These are phyloP conservation scores for Citrus australasica DNA, from an alignment of 345 rosid genomes.

Conservation along the genomic window DNA sequence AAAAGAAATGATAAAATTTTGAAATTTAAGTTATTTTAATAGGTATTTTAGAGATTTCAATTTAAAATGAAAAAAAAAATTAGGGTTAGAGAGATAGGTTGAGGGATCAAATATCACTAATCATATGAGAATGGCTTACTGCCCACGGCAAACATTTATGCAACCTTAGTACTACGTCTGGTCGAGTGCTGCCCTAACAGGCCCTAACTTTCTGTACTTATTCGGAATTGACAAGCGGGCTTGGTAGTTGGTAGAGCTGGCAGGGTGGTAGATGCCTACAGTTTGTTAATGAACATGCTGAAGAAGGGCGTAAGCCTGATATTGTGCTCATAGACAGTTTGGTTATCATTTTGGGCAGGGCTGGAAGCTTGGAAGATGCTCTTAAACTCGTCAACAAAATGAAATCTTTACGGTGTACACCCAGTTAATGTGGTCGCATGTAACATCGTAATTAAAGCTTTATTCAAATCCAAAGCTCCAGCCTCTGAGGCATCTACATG, in stretches of 20 bases:
- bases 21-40: too few species aligned
- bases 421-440: slow-evolving; percentile 66
- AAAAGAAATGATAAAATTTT: too few species aligned
- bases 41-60: too few species aligned
- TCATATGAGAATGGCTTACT: slow-evolving; percentile 55
- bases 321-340: slow-evolving; percentile 75
- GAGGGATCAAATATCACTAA: too few species aligned
- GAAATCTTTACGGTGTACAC: slow-evolving; percentile 59
- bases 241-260: slow-evolving; percentile 87
- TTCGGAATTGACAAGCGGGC: slow-evolving; percentile 84
- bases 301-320: slow-evolving; percentile 72
- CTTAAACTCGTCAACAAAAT: slow-evolving; percentile 47
- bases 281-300: slow-evolving; percentile 60
- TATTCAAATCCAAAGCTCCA: slow-evolving; percentile 66
- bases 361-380: slow-evolving; percentile 57
- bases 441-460: slow-evolving; percentile 67
- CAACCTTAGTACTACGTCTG: slow-evolving; percentile 54
- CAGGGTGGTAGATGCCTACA: slow-evolving; percentile 70
- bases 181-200: slow-evolving; percentile 62
- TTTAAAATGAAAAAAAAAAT: too few species aligned
- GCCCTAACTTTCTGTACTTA: slow-evolving; percentile 73
- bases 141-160: slow-evolving; percentile 70
- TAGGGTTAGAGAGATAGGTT: too few species aligned
- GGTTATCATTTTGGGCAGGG: slow-evolving; percentile 77
- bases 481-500: slow-evolving; percentile 63